A percentile compares a stretch with the other conserved stretches of the same genome.
phyloP scores from a whole-genome alignment of 2,329 filamentous ascomycete genomes.

The Pseudogymnoascus sp. region DNA sequence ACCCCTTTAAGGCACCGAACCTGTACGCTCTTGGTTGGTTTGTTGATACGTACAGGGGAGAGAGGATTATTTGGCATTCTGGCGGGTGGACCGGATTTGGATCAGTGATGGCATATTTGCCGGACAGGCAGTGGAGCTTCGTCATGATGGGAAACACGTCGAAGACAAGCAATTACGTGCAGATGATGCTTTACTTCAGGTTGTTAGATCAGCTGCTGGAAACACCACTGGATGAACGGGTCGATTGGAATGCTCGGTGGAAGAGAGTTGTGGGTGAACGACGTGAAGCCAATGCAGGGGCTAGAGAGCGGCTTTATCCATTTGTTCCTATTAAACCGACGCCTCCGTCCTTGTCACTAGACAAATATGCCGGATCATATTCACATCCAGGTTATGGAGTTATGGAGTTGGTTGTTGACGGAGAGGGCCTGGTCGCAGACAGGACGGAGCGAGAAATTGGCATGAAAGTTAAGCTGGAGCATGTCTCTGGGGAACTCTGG shows the following conservation, averaged over 20 bases:
- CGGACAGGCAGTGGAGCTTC: constrained; percentile 35
- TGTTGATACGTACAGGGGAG: constrained; percentile 34
- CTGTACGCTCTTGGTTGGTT: constrained; percentile 37
- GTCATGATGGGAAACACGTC: constrained; percentile 39
- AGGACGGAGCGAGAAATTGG: constrained; percentile 12
- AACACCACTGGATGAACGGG: constrained; percentile 28
- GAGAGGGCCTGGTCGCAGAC: constrained; percentile 9
- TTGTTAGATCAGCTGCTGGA: constrained; percentile 35
- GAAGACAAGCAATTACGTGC: constrained; percentile 31
- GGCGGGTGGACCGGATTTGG: constrained; percentile 40
- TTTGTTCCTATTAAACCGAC: constrained; percentile 29
- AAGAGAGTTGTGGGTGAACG: constrained; percentile 19
- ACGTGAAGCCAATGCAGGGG: constrained; percentile 27
- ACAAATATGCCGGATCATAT: constrained; percentile 36
- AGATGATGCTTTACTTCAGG: constrained; percentile 30
- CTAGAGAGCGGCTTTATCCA: constrained; percentile 29
- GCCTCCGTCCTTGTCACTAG: constrained; percentile 30
- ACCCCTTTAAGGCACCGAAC: constrained; percentile 27
- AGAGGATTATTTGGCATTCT: constrained; percentile 34
- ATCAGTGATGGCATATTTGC: constrained; percentile 37
- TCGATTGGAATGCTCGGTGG: constrained; percentile 29
- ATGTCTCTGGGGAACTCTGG: constrained; percentile 26
- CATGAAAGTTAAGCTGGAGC: constrained; percentile 18
- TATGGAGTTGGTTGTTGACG: neutral
- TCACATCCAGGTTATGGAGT: constrained; percentile 23